These are phyloP conservation scores for Solanum infundibuliforme DNA, from an alignment of 257 asterid genomes.

Conservation along the genomic window DNA sequence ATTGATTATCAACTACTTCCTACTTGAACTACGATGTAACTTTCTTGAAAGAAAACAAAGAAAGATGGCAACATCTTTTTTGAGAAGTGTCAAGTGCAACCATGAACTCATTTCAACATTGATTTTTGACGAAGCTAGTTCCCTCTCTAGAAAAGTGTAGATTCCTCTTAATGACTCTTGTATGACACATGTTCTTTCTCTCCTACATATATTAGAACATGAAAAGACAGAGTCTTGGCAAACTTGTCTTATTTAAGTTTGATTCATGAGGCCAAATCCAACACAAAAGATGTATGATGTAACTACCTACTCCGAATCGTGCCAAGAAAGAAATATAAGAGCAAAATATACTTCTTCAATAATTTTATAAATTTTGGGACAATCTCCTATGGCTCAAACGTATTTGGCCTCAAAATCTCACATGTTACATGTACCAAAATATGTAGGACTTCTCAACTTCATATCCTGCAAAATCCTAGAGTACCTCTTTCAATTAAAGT, in stretches of 20 bases:
- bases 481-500: no score
- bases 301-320: not conserved
- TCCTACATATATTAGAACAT: not conserved
- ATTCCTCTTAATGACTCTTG: not conserved
- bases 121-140: not conserved
- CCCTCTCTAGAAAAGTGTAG: not conserved
- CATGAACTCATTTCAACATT: not conserved
- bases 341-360: not conserved
- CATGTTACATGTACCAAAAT: not conserved
- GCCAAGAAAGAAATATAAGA: not conserved
- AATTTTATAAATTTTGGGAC: not conserved
- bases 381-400: not conserved
- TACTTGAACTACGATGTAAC: not conserved
- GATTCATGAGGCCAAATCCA: not conserved
- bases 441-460: not conserved
- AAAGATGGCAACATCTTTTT: not conserved
- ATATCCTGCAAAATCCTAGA: no score
- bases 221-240: not conserved
- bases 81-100: not conserved
- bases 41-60: not conserved
- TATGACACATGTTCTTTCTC: not conserved
- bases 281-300: not conserved
- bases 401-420: not conserved
- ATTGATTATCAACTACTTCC: not conserved
- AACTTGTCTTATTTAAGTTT: not conserved